Conservation (phyloP, 2,329 filamentous ascomycete genomes). For the Alternaria consortialis region DNA sequence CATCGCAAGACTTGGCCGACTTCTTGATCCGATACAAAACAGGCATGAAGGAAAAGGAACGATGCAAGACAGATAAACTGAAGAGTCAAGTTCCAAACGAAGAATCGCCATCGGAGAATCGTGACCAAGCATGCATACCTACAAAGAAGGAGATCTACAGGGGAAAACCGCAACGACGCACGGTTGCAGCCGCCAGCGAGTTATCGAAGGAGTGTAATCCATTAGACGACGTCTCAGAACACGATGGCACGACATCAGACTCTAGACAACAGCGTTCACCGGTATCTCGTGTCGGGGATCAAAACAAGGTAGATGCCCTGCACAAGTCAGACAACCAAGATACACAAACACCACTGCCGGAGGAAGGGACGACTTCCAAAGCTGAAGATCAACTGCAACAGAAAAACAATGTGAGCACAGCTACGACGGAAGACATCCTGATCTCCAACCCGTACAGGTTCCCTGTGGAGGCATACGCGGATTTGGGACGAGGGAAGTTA, state of each 20-base stretch:
- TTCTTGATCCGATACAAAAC: not conserved
- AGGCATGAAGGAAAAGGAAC: not conserved
- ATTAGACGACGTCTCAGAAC: not conserved
- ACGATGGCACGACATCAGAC: not conserved
- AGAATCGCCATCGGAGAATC: not conserved
- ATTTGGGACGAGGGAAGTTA: not conserved
- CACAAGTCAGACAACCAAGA: not conserved
- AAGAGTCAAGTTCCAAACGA: not conserved
- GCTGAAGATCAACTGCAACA: not conserved
- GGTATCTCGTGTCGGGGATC: not conserved
- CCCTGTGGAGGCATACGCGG: not conserved
- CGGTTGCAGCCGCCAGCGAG: not conserved
- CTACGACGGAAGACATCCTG: not conserved
- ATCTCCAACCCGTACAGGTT: not conserved
- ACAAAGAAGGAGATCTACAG: too few relatives aligned
- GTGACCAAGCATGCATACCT: not conserved
- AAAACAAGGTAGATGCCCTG: not conserved
- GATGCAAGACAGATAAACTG: not conserved
- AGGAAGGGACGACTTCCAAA: not conserved
- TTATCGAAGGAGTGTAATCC: not conserved
- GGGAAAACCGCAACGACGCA: not conserved
- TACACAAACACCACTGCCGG: not conserved
- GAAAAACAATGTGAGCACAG: not conserved
- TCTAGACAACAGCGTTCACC: not conserved
- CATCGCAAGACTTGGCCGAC: not conserved